Conservation (phyloP, 441 rosid genomes). For the Adansonia gregorii region DNA sequence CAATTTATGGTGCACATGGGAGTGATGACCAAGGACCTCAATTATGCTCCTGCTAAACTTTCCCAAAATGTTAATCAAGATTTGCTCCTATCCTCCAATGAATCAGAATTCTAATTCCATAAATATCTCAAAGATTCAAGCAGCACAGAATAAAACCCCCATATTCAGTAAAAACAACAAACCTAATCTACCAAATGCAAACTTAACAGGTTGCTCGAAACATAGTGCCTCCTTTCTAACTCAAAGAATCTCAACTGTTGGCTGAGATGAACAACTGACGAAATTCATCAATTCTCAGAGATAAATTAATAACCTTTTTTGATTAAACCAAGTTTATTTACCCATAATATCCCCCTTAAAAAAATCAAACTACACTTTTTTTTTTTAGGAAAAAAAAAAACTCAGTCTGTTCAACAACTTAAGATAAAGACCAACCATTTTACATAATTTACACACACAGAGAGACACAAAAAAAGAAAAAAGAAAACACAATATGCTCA, state of each 20-base stretch:
- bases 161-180: neutral
- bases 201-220: neutral
- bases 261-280: neutral
- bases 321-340: neutral
- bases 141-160: slow-evolving; percentile 4
- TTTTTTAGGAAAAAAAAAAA: neutral
- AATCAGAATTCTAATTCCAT: neutral
- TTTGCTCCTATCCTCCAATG: neutral
- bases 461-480: neutral
- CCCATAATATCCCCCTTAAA: neutral
- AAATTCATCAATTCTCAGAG: neutral
- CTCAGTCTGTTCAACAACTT: neutral
- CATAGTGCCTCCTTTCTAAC: neutral
- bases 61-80: neutral
- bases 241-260: neutral
- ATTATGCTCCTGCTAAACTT: neutral
- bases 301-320: neutral
- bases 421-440: neutral
- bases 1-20: neutral
- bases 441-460: neutral
- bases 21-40: neutral
- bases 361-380: neutral
- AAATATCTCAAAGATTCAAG: slow-evolving; percentile 27
- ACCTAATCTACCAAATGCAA: neutral
- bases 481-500: neutral